These are phyloP conservation scores for Benincasa hispida DNA, from an alignment of 306 rosid genomes.

Conservation along the genomic window DNA sequence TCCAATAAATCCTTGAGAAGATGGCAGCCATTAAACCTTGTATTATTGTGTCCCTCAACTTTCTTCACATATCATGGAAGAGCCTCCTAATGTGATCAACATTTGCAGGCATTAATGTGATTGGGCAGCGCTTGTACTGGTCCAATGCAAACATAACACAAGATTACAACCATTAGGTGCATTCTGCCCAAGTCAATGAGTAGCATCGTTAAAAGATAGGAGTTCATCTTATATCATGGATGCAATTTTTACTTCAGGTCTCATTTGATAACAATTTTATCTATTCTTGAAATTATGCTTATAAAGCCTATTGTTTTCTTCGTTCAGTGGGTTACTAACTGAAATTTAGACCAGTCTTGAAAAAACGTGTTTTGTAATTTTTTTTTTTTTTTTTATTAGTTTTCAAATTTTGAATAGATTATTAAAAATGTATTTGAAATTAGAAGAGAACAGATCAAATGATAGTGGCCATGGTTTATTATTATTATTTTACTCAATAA, in stretches of 20 bases:
- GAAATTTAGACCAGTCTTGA: neutral
- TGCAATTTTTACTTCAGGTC: neutral
- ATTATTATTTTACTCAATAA: too few relatives aligned
- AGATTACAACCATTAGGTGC: neutral
- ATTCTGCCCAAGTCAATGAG: neutral
- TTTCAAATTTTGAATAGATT: neutral
- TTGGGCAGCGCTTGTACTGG: constrained; percentile 92
- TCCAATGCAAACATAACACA: neutral
- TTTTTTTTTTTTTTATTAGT: too few relatives aligned
- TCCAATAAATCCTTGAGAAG: neutral
- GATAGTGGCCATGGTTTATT: neutral
- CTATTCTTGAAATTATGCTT: neutral
- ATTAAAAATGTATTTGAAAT: neutral
- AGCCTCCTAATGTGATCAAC: constrained; percentile 85
- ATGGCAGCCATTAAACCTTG: neutral
- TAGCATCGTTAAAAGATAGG: neutral
- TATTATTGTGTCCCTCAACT: neutral
- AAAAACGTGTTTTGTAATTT: neutral
- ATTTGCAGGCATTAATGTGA: constrained; percentile 59
- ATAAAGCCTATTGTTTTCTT: neutral
- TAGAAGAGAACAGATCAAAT: neutral
- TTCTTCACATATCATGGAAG: constrained; percentile 75
- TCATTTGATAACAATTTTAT: neutral
- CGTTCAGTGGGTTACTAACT: neutral
- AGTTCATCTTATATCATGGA: neutral